phyloP scores from a whole-genome alignment of 169 alveolate genomes.

The Theileria annulata region DNA sequence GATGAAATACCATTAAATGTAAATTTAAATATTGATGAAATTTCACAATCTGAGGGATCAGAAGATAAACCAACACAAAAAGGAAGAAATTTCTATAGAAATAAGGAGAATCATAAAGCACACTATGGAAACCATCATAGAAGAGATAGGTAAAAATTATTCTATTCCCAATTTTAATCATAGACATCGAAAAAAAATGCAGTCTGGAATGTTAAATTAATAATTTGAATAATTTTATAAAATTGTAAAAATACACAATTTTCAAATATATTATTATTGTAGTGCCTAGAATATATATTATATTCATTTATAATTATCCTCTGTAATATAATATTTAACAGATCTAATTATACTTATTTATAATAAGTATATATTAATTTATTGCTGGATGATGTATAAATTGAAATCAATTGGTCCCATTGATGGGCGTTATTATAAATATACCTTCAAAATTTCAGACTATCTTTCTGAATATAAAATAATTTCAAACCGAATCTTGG shows the following conservation, averaged over 20 bases:
- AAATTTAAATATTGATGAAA: slow-evolving; percentile 22
- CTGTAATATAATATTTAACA: too few relatives aligned
- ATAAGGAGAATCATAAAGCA: slow-evolving; percentile 28
- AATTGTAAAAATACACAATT: not conserved
- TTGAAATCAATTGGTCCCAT: slow-evolving; percentile 75
- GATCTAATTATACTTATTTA: too few relatives aligned
- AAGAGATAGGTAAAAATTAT: slow-evolving; percentile 19
- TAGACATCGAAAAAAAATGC: slow-evolving; percentile 40
- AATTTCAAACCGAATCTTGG: slow-evolving; percentile 85
- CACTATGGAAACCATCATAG: slow-evolving; percentile 37
- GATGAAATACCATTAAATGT: slow-evolving; percentile 51
- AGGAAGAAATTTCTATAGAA: slow-evolving; percentile 23
- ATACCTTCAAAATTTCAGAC: slow-evolving; percentile 66
- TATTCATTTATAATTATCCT: too few relatives aligned
- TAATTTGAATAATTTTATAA: slow-evolving; percentile 4
- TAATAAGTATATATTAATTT: too few relatives aligned
- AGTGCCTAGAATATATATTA: not conserved
- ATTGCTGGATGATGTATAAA: not conserved
- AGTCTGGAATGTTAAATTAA: slow-evolving; percentile 35
- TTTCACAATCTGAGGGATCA: slow-evolving; percentile 21
- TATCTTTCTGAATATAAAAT: slow-evolving; percentile 87
- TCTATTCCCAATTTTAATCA: not conserved
- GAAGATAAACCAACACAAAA: slow-evolving; percentile 16
- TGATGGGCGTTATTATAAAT: slow-evolving; percentile 87
- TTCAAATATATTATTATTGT: not conserved